phyloP scores from a whole-genome alignment of 2,329 filamentous ascomycete genomes.

The Hypoxylon sp. region DNA sequence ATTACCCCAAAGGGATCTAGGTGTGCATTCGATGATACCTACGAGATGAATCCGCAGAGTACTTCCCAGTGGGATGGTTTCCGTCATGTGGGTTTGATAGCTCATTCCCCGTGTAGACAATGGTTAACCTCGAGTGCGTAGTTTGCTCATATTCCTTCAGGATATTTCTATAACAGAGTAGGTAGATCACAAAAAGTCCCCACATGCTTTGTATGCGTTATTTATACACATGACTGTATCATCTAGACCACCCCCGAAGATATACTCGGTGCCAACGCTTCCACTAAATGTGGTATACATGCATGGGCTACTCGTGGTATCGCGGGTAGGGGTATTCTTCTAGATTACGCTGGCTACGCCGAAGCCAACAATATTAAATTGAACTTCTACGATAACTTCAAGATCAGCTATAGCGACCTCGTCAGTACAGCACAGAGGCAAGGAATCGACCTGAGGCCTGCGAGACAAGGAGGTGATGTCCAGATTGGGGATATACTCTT shows the following conservation, averaged over 20 bases:
- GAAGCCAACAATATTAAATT: conserved; percentile 37
- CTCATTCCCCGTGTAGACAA: too few species aligned
- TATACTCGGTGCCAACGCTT: conserved; percentile 18
- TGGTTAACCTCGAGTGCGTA: conserved; percentile 2
- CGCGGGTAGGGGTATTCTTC: conserved; percentile 38
- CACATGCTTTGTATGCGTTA: background rate
- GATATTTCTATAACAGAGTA: conserved; percentile 39
- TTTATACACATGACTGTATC: background rate
- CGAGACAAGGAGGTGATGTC: conserved; percentile 32
- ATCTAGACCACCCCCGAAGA: conserved; percentile 18
- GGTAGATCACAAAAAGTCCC: background rate
- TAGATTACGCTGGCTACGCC: conserved; percentile 38
- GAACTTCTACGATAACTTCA: conserved; percentile 32
- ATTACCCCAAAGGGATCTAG: conserved; percentile 12
- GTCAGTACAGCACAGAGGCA: conserved; percentile 28
- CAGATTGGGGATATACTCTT: conserved; percentile 39
- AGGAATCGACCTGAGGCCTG: conserved; percentile 35
- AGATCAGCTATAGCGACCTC: conserved; percentile 34
- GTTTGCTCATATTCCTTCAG: conserved; percentile 34
- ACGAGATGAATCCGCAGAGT: conserved; percentile 41
- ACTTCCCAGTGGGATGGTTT: conserved; percentile 44
- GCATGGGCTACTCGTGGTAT: conserved; percentile 37
- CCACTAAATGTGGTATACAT: conserved; percentile 39
- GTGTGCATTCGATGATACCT: conserved; percentile 32
- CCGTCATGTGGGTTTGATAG: conserved; percentile 32